Base-by-base conservation (phyloP, 768 basidiomycete species). In the Lentinula edodes region DNA sequence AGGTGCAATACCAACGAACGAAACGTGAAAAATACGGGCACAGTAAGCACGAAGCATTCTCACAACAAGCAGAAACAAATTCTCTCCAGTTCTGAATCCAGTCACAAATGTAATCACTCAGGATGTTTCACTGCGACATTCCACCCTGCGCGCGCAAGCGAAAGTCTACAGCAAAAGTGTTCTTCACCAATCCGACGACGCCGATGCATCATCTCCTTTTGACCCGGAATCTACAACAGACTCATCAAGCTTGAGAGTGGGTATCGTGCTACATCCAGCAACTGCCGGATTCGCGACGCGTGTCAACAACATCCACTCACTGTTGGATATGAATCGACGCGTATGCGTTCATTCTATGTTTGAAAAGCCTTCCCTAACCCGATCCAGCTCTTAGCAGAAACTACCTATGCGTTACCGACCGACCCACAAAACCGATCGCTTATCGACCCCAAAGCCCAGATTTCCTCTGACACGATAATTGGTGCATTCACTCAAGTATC, bases 401-500 rank as follows among this genome's bases (percentile, higher is more conserved):
- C 79, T 3, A 75, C 79, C 8, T 89, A 84, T 58, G 72, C 76
- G 18, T 72, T 86, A 5, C 85, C 87, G 0, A 78, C 80, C 5
- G 83, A 88, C 63, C 81, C 85, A 0, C 84, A 85, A 69, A 83
- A 82, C 65, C 80, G 85, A 38, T 78, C 82, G 3, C 77, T 90
- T 50, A 90, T 95, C 54, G 90, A 95, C 67, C 78, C 86, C 12
- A 90, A 87, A 66, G 88, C 90, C 2, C 90, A 91, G 66, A 91
- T 95, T 62, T 95, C 93, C 1, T 72, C 80, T 6, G 93, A 96
- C 70, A 89, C 88, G 2, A 82, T 91, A 58, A 79, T 97, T 18
- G 95, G 91, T 1, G 84, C 85, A 51, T 94, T 91, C 1, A 93
- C 93, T 12, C 86, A 87, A 60, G 80, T 98, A 5, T 86, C 85